Conservation (phyloP, 257 asterid species). For the Solanum acaule region DNA sequence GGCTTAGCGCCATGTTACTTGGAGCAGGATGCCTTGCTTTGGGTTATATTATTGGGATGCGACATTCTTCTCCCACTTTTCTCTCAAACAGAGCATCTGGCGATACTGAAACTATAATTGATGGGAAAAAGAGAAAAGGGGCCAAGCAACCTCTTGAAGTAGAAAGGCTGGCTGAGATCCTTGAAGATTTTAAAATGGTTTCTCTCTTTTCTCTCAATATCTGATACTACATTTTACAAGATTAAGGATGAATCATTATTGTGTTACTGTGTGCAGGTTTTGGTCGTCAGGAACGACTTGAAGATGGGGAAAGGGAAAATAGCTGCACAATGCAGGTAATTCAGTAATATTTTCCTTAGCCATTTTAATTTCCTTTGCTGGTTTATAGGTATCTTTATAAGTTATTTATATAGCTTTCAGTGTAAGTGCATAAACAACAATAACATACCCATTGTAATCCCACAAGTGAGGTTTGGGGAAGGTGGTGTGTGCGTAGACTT, state of each 20-base stretch:
- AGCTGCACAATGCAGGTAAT: constrained; percentile 99
- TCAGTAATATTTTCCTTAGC: neutral
- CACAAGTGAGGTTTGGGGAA: neutral
- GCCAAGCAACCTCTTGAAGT: constrained; percentile 52
- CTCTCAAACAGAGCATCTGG: constrained; percentile 13
- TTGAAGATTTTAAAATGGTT: constrained; percentile 95
- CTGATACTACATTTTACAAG: neutral
- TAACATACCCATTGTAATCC: neutral
- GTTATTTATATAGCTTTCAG: neutral
- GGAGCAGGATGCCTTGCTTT: constrained; percentile 80
- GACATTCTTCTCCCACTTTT: constrained; percentile 26
- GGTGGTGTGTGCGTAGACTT: neutral
- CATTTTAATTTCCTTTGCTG: neutral
- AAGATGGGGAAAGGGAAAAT: constrained; percentile 99
- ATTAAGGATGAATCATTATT: constrained; percentile 6
- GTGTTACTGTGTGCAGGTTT: constrained; percentile 48
- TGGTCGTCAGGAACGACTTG: constrained; percentile 94
- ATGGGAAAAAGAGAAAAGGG: constrained; percentile 37
- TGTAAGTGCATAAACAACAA: neutral
- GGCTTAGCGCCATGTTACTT: constrained; percentile 60
- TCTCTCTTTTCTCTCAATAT: constrained; percentile 8
- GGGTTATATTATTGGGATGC: constrained; percentile 62
- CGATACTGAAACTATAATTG: constrained; percentile 7
- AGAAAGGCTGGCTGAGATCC: constrained; percentile 79
- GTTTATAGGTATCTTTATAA: neutral